phyloP scores from a whole-genome alignment of 2,329 filamentous ascomycete species.

The Fusarium ambrosium region DNA sequence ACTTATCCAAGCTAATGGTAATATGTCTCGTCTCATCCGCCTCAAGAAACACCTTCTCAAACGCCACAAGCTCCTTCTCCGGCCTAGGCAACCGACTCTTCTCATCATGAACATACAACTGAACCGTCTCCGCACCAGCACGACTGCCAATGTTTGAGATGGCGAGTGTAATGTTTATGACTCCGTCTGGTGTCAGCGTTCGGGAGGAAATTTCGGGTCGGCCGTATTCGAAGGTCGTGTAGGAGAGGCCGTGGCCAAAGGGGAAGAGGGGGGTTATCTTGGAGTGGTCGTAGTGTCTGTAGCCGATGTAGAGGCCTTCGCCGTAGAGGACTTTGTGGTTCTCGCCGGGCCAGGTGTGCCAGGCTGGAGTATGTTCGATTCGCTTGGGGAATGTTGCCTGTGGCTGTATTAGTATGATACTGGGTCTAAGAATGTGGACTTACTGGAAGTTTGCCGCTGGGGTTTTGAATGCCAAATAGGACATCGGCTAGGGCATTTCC shows the following conservation, averaged over 20 bases:
- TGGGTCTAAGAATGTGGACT: too few species aligned
- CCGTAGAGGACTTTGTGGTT: conserved; percentile 77
- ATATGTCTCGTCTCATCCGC: conserved; percentile 68
- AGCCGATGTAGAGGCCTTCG: conserved; percentile 80
- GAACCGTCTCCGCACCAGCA: conserved; percentile 74
- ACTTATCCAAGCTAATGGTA: conserved; percentile 61
- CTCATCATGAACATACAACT: conserved; percentile 76
- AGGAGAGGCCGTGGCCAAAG: conserved; percentile 81
- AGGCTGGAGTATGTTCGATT: conserved; percentile 76
- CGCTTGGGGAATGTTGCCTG: conserved; percentile 75
- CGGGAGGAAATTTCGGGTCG: conserved; percentile 63
- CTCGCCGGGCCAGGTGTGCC: conserved; percentile 80
- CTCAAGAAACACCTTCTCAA: conserved; percentile 73
- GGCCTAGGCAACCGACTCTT: conserved; percentile 74
- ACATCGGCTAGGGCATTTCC: conserved; percentile 77
- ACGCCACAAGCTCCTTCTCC: conserved; percentile 78
- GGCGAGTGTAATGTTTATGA: conserved; percentile 61
- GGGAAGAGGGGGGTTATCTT: conserved; percentile 73
- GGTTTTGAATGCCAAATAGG: conserved; percentile 76
- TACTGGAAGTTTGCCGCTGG: conserved; percentile 77
- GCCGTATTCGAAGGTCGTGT: conserved; percentile 77
- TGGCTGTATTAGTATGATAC: too few species aligned
- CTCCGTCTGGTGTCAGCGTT: conserved; percentile 55
- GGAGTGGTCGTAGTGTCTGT: conserved; percentile 77
- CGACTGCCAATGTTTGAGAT: conserved; percentile 68